Base-by-base conservation (phyloP, 1,139 yeast genomes). In the Casaregolazyma lundiana region DNA sequence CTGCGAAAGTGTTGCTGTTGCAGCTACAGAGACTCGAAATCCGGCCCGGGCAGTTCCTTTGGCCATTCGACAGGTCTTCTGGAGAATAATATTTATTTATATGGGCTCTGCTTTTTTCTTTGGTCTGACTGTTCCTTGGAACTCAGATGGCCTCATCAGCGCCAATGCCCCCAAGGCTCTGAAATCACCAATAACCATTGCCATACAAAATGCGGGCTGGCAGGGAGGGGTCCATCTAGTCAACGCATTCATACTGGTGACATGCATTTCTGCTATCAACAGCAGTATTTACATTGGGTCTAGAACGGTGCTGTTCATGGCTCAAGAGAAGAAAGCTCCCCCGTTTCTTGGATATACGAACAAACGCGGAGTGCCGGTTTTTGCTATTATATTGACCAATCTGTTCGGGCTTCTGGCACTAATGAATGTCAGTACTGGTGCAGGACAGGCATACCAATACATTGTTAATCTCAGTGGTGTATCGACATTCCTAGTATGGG, bases 21-120 rank as follows among this genome's bases (percentile, higher is more conserved):
- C 95, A 4, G 92, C 95, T 16, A 95, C 96, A 63, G 97, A 90
- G 68, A 77, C 92, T 43, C 75, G 77, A 43, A 84, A 86, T 66
- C 96, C 97, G 48, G 75, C 85, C 63, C 80, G 77, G 55, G 75
- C 94, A 11, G 86, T 90, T 45, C 96, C 96, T 49, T 75, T 76
- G 50, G 96, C 96, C 26, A 85, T 87, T 59, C 78, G 82, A 59
- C 85, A 85, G 61, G 95, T 88, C 32, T 78, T 88, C 55, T 76
- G 80, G 70, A 78, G 97, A 67, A 87, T 90, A 56, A 66, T 86
- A 53, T 69, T 88, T 48, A 85, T 90, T 64, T 90, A 86, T 73
- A 80, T 90, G 60, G 73, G 84, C 13, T 81, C 90, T 9, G 76
- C 89, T 56, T 75, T 89, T 61, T 85, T 89, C 69, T 77, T 87